Conservation (phyloP, 2,329 filamentous ascomycete species). For the Penicillium sp. region DNA sequence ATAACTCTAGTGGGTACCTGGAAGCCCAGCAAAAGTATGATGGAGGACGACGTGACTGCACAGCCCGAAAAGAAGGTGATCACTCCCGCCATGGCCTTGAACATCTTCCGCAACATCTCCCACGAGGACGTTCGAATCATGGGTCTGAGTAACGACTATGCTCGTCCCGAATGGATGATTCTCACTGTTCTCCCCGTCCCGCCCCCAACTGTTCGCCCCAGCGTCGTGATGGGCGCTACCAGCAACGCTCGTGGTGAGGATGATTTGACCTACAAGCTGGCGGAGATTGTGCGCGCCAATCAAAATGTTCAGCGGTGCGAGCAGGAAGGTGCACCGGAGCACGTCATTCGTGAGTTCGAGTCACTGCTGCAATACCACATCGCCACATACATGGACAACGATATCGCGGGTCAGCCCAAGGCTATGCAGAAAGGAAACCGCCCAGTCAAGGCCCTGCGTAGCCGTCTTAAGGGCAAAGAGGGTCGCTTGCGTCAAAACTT, state of each 20-base stretch:
- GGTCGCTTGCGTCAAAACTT: conserved; percentile 96
- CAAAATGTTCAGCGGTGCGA: conserved; percentile 90
- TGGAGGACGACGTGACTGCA: conserved; percentile 62
- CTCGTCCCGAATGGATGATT: conserved; percentile 97
- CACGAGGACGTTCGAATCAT: conserved; percentile 82
- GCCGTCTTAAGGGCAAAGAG: conserved; percentile 98
- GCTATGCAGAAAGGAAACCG: conserved; percentile 96
- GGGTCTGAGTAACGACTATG: conserved; percentile 91
- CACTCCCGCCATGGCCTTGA: conserved; percentile 80
- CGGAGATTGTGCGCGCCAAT: conserved; percentile 97
- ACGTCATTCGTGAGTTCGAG: conserved; percentile 90
- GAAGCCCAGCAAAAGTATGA: conserved; percentile 74
- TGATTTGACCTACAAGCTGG: conserved; percentile 98
- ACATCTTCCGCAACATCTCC: conserved; percentile 82
- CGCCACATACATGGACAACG: conserved; percentile 99
- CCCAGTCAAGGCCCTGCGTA: conserved; percentile 94
- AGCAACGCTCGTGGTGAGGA: conserved; percentile 94
- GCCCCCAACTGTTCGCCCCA: conserved; percentile 91
- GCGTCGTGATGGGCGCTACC: conserved; percentile 94
- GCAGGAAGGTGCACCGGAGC: conserved; percentile 85
- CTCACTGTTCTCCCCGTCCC: conserved; percentile 93
- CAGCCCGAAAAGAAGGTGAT: conserved; percentile 79
- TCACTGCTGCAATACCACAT: conserved; percentile 94
- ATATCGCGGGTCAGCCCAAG: conserved; percentile 92
- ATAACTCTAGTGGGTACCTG: conserved; percentile 77